Conservation (phyloP, 768 basidiomycete species). For the Astraeus odoratus region DNA sequence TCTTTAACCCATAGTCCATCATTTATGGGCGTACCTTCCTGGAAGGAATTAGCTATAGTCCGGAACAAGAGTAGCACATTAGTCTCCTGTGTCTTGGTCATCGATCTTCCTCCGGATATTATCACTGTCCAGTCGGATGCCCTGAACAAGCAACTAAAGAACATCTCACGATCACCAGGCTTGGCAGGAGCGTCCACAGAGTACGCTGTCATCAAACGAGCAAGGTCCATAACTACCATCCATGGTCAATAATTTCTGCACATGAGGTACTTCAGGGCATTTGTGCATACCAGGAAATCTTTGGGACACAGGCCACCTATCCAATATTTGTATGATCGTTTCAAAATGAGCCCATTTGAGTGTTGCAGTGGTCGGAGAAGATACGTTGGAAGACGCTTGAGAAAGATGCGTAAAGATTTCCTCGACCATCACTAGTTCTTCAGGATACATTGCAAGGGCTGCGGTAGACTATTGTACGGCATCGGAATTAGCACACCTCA, state of each 20-base stretch:
- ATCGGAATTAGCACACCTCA: neutral
- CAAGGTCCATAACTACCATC: constrained; percentile 72
- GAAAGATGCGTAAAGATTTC: constrained; percentile 58
- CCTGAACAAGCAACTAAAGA: constrained; percentile 57
- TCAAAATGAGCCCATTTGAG: constrained; percentile 50
- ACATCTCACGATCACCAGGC: constrained; percentile 38
- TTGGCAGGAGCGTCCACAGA: constrained; percentile 46
- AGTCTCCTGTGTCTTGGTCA: constrained; percentile 72
- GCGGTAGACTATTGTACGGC: constrained; percentile 50
- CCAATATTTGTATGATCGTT: constrained; percentile 53
- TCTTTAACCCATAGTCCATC: constrained; percentile 46
- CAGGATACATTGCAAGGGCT: constrained; percentile 60
- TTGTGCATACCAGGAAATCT: constrained; percentile 62
- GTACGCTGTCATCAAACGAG: constrained; percentile 66
- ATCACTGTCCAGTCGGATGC: constrained; percentile 55
- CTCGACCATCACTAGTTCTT: constrained; percentile 52
- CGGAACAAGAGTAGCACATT: constrained; percentile 78
- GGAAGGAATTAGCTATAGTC: constrained; percentile 73
- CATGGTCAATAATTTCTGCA: neutral
- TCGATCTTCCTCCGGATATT: constrained; percentile 44
- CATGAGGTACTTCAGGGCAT: neutral
- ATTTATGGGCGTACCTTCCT: constrained; percentile 39
- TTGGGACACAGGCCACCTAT: constrained; percentile 67
- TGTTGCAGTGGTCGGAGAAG: constrained; percentile 21
- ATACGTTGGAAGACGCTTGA: constrained; percentile 36